Percentiles rank a stretch among this genome's conserved stretches.
Evolutionary conservation across 805 yeast genomes (phyloP).

Genomic region (Candida maltosa): DNA sequence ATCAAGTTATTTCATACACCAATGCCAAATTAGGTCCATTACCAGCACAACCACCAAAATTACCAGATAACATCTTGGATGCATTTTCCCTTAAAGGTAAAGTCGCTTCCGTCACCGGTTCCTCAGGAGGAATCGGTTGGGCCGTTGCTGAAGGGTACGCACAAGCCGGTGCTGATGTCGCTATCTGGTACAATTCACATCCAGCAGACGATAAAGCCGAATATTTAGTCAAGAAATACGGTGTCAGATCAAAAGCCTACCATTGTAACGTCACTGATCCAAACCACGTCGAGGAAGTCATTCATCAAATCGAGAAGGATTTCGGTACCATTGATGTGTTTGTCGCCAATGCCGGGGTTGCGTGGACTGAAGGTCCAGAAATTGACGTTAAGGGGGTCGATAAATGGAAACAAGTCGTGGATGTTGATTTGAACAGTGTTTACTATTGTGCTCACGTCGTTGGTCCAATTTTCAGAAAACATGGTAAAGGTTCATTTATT

Average conservation of each 20-base stretch:
- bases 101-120: constrained; percentile 35
- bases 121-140: constrained; percentile 36
- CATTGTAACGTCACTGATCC: constrained; percentile 38
- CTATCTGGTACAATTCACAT: constrained; percentile 38
- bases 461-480: constrained; percentile 70
- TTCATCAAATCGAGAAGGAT: constrained; percentile 27
- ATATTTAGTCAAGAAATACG: constrained; percentile 43
- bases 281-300: constrained; percentile 31
- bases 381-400: constrained; percentile 43
- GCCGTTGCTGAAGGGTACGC: constrained; percentile 34
- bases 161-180: constrained; percentile 37
- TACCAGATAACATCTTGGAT: constrained; percentile 44
- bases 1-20: constrained; percentile 14
- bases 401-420: constrained; percentile 67
- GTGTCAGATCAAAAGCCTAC: constrained; percentile 56
- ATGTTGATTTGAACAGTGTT: constrained; percentile 75
- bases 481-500: constrained; percentile 74
- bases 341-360: constrained; percentile 46
- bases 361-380: constrained; percentile 43
- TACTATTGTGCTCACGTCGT: constrained; percentile 74
- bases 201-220: constrained; percentile 39
- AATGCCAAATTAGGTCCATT: constrained; percentile 37
- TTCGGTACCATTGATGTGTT: constrained; percentile 39
- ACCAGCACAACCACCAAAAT: constrained; percentile 53
- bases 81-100: constrained; percentile 29